A percentile compares a stretch with the other conserved stretches of the same genome.
Conservation (phyloP, 208 protist species). For the Leishmania tropica region DNA sequence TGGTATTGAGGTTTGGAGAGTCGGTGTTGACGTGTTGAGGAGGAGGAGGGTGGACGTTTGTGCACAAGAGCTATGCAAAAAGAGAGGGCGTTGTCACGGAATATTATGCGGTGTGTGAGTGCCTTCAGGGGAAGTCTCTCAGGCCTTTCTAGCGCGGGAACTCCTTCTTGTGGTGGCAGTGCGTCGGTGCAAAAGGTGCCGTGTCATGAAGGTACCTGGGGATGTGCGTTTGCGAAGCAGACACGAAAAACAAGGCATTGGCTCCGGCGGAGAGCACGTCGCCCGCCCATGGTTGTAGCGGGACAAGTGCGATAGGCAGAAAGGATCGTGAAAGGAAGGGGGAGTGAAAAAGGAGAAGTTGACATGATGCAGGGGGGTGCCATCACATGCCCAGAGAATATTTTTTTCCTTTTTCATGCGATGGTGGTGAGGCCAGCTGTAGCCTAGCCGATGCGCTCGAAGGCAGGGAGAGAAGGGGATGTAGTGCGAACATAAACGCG, state of each 20-base stretch:
- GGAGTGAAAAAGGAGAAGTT: background rate
- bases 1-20: background rate
- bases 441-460: background rate
- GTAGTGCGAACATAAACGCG: background rate
- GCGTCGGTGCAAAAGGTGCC: background rate
- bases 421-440: background rate
- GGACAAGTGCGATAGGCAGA: background rate
- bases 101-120: background rate
- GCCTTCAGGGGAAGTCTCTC: background rate
- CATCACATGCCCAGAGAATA: background rate
- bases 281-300: background rate
- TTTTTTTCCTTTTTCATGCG: background rate
- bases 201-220: background rate
- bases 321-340: background rate
- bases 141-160: background rate
- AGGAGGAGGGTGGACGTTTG: background rate
- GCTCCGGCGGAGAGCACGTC: background rate
- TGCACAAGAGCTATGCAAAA: background rate
- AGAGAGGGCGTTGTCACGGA: background rate
- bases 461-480: background rate
- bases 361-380: background rate
- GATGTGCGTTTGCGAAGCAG: background rate
- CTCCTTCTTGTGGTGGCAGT: background rate
- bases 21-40: background rate
- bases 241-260: background rate